Evolutionary conservation across 2,329 filamentous ascomycete genomes (phyloP), one percentile per base, ranked within the genome.

Genomic region (Penicillium sp.): DNA sequence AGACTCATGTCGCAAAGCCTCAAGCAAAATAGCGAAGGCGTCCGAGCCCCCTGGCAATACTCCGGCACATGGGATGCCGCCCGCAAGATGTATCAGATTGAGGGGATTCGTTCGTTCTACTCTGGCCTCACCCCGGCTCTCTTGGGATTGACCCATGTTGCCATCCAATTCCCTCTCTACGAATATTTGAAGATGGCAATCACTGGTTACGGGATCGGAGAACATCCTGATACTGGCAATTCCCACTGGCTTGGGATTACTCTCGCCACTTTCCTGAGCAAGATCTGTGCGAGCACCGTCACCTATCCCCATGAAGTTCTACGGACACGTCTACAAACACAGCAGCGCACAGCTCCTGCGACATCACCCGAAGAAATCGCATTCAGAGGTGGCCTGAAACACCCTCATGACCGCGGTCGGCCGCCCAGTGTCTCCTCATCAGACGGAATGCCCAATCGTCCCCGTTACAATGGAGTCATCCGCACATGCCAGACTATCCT

Each of bases 281-380:
- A 99, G 79, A 87, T 97, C 52, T 88, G 95, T 71, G 95, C 95
- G 37, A 97, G 93, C 74, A 95, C 92, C 52, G 91, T 93, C 8
- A 99, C 95, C 19, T 99, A 99, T 75, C 95, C 95, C 1, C 95
- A 99, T 74, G 95, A 99, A 78, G 95, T 99, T 19, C 89, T 99
- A 55, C 88, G 95, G 48, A 99, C 95, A 53, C 85, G 95, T 61
- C 81, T 99, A 59, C 95, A 99, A 78, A 99, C 95, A 1, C 95
- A 99, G 75, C 89, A 95, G 71, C 85, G 93, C 63, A 87, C 89
- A 4, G 80, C 63, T 13, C 77, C 77, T 5, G 71, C 71, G 5
- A 58, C 71, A 30, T 77, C 82, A 19, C 79, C 83, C 25, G 83
- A 86, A 65, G 83, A 83, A 51, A 79, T 86, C 42, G 74, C 82